These are phyloP conservation scores for Colletotrichum shisoi DNA, from an alignment of 2,329 filamentous ascomycete species.

Conservation along the genomic window DNA sequence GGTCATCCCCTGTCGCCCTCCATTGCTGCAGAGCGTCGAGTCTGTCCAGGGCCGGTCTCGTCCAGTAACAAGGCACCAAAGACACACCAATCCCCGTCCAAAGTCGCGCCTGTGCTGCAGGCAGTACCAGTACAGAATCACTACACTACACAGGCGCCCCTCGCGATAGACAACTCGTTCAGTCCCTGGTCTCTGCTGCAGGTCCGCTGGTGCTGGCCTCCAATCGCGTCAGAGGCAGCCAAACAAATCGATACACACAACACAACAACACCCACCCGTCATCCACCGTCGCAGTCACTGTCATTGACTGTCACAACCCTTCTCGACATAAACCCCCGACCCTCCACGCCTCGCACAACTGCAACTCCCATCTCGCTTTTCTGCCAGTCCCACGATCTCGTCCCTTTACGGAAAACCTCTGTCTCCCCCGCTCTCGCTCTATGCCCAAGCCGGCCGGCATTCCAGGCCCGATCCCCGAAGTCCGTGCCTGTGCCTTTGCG, in stretches of 20 bases:
- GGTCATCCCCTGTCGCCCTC: conserved; percentile 24
- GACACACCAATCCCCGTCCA: conserved; percentile 16
- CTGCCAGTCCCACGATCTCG: conserved; percentile 9
- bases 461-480: background rate
- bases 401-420: conserved; percentile 20
- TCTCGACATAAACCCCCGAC: conserved; percentile 28
- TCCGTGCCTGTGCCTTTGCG: conserved; percentile 20
- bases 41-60: conserved; percentile 16
- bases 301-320: background rate
- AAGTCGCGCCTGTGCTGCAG: conserved; percentile 7
- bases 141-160: background rate
- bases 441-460: conserved; percentile 15
- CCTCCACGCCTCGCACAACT: conserved; percentile 20
- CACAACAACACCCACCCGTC: background rate
- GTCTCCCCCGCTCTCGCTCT: conserved; percentile 16
- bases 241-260: conserved; percentile 11
- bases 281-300: background rate
- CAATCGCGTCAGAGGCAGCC: conserved; percentile 24
- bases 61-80: conserved; percentile 25
- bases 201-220: background rate
- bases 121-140: too few relatives aligned
- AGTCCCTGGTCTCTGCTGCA: conserved; percentile 9
- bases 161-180: conserved; percentile 12
- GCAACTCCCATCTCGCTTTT: background rate
- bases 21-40: conserved; percentile 9